A percentile compares a stretch with the other conserved stretches of the same genome.
phyloP scores from a whole-genome alignment of 2,329 filamentous ascomycete species.

The Ceratocystis smalleyi region DNA sequence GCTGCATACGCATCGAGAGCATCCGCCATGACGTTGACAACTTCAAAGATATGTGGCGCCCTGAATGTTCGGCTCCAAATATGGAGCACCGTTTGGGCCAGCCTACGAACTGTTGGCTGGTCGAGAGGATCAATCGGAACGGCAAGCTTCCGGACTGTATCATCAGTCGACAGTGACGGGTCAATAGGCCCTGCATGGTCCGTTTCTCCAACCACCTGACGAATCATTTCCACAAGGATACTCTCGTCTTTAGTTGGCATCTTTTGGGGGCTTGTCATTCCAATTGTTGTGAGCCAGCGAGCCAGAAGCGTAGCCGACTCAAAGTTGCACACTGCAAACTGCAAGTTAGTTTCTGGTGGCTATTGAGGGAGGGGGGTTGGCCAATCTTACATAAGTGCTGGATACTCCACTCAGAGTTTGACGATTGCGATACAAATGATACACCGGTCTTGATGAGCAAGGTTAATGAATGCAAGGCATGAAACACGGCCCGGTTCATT shows the following conservation, averaged over 20 bases:
- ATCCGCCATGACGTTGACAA: conserved; percentile 41
- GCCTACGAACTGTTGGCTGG: conserved; percentile 36
- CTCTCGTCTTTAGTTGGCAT: conserved; percentile 38
- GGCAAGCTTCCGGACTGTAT: conserved; percentile 21
- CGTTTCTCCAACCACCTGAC: conserved; percentile 45
- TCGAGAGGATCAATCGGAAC: conserved; percentile 33
- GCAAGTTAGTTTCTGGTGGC: not conserved
- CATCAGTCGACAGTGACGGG: conserved; percentile 32
- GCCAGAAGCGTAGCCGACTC: conserved; percentile 46
- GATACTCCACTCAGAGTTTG: conserved; percentile 47
- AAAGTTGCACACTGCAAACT: conserved; percentile 39
- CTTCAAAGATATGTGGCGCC: conserved; percentile 44
- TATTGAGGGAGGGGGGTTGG: not conserved
- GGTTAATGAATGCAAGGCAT: conserved; percentile 52
- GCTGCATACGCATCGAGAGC: conserved; percentile 43
- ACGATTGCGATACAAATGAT: conserved; percentile 45
- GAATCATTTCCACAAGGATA: conserved; percentile 39
- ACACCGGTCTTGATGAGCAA: conserved; percentile 50
- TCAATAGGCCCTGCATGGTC: conserved; percentile 47
- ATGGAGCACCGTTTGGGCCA: conserved; percentile 42
- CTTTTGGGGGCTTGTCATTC: conserved; percentile 36
- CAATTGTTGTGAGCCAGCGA: conserved; percentile 44
- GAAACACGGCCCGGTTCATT: conserved; percentile 48
- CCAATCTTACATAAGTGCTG: conserved; percentile 39
- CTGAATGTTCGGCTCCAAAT: conserved; percentile 49